These are phyloP conservation scores for Talaromyces wortmannii DNA, from an alignment of 495 filamentous ascomycete genomes.

Conservation along the genomic window DNA sequence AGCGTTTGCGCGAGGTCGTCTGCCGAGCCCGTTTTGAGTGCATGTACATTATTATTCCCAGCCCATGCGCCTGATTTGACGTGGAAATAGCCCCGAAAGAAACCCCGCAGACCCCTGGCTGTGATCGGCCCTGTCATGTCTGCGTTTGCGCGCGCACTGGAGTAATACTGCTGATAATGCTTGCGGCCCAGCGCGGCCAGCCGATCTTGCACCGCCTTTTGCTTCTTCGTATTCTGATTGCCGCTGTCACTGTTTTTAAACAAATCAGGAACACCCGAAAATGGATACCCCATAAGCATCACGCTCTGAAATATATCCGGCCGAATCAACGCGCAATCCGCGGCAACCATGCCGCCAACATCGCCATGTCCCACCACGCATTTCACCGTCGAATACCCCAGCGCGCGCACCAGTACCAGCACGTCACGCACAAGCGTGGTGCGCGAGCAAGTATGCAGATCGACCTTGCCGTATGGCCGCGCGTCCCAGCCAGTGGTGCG, in stretches of 20 bases:
- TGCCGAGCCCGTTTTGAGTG: slow-evolving; percentile 41
- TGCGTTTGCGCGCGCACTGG: slow-evolving; percentile 30
- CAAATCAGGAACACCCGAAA: slow-evolving; percentile 39
- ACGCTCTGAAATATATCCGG: slow-evolving; percentile 56
- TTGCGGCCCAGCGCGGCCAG: slow-evolving; percentile 43
- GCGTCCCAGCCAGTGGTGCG: slow-evolving; percentile 57
- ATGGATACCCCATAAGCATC: slow-evolving; percentile 51
- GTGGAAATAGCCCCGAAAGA: slow-evolving; percentile 52
- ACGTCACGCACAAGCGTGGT: slow-evolving; percentile 57
- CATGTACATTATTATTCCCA: slow-evolving; percentile 36
- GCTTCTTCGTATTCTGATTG: neutral
- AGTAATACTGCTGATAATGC: slow-evolving; percentile 56
- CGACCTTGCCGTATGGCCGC: slow-evolving; percentile 38
- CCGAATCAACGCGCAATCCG: slow-evolving; percentile 53
- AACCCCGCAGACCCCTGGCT: slow-evolving; percentile 40
- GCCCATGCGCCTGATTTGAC: slow-evolving; percentile 49
- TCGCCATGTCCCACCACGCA: slow-evolving; percentile 59
- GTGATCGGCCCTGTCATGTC: slow-evolving; percentile 40
- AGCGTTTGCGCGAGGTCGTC: slow-evolving; percentile 36
- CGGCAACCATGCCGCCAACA: slow-evolving; percentile 53
- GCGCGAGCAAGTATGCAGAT: slow-evolving; percentile 49
- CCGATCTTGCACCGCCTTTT: slow-evolving; percentile 27
- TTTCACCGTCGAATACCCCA: slow-evolving; percentile 51
- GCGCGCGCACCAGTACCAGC: slow-evolving; percentile 50
- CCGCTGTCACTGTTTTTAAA: slow-evolving; percentile 27